These are phyloP conservation scores for Brassica napus DNA, from an alignment of 345 rosid genomes.

Conservation along the genomic window DNA sequence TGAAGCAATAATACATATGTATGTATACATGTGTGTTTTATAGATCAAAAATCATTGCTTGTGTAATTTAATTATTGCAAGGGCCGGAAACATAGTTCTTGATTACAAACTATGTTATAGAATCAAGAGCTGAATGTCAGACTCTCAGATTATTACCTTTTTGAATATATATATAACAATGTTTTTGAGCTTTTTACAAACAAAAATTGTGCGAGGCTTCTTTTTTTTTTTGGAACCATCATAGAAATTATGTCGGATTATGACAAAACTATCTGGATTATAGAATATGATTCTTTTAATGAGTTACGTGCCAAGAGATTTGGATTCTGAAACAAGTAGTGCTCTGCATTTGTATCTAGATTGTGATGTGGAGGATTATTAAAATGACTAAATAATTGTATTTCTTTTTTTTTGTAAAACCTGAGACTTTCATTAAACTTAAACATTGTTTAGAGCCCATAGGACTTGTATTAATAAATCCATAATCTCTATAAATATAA, in stretches of 20 bases:
- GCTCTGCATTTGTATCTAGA: slow-evolving; percentile 38
- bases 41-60: slow-evolving; percentile 25
- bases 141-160: slow-evolving; percentile 4
- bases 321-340: slow-evolving; percentile 36
- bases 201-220: background rate
- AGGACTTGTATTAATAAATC: no score
- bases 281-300: background rate
- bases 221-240: background rate
- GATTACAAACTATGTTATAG: slow-evolving; percentile 27
- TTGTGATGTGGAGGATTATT: slow-evolving; percentile 18
- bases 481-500: background rate
- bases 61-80: slow-evolving; percentile 23
- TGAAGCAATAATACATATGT: slow-evolving; percentile 30
- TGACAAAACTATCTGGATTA: slow-evolving; percentile 3
- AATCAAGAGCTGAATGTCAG: slow-evolving; percentile 11
- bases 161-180: background rate
- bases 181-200: slow-evolving; percentile 5
- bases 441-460: no score
- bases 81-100: slow-evolving; percentile 27
- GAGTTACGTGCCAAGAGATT: background rate
- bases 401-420: background rate
- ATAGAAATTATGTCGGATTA: background rate
- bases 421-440: no score
- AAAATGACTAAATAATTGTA: background rate
- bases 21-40: slow-evolving; percentile 22